Percentiles rank a stretch among this genome's conserved stretches.
These are phyloP conservation scores for Sclerotinia glacialis DNA, from an alignment of 2,329 filamentous ascomycete species.

Conservation along the genomic window DNA sequence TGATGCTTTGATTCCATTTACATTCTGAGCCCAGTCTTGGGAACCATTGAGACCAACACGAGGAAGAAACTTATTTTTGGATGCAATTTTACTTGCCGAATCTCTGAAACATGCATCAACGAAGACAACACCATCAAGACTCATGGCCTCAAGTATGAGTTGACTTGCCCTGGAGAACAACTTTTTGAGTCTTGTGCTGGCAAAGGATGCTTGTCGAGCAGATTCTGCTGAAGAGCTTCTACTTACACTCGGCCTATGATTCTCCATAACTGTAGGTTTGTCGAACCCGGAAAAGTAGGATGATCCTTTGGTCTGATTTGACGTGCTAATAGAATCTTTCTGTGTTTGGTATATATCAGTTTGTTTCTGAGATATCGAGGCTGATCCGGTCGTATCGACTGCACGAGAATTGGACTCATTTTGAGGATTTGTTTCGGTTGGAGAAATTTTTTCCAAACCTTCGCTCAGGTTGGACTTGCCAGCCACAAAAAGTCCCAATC, in stretches of 20 bases:
- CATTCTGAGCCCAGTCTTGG: neutral
- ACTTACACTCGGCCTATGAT: slow-evolving; percentile 3
- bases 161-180: slow-evolving; percentile 29
- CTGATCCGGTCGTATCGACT: neutral
- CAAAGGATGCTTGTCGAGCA: slow-evolving; percentile 13
- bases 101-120: slow-evolving; percentile 29
- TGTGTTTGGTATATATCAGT: neutral
- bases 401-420: too few relatives aligned
- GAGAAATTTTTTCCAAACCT: slow-evolving; percentile 22
- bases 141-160: slow-evolving; percentile 28
- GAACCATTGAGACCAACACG: neutral
- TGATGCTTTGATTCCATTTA: neutral
- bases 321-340: neutral
- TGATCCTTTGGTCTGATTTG: neutral
- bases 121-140: slow-evolving; percentile 30
- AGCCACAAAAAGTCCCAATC: slow-evolving; percentile 52
- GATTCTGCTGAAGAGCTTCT: slow-evolving; percentile 14
- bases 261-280: neutral
- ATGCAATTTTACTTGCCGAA: slow-evolving; percentile 15
- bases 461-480: slow-evolving; percentile 41
- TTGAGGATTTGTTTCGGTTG: neutral
- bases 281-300: neutral
- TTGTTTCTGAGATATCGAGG: neutral
- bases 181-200: slow-evolving; percentile 16
- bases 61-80: neutral